phyloP scores from a whole-genome alignment of 495 filamentous ascomycete genomes.

The Podospora bellae-mahoneyi region DNA sequence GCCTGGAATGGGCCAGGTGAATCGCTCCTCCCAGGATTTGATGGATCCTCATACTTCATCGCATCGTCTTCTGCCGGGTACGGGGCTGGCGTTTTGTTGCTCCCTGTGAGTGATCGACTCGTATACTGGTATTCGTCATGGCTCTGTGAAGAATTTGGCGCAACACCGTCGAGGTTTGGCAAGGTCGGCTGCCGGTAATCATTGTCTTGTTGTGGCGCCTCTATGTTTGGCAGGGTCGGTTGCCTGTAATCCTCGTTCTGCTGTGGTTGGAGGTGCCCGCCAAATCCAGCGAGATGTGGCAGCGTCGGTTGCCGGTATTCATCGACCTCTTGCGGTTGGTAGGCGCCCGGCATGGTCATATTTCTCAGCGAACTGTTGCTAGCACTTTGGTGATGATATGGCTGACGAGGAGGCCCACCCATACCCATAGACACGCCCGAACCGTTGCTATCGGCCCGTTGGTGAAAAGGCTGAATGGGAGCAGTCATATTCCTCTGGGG shows the following conservation, averaged over 20 bases:
- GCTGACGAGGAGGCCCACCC: constrained; percentile 4
- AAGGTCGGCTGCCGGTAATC: background rate
- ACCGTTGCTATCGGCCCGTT: constrained; percentile 21
- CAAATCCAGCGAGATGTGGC: background rate
- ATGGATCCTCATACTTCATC: background rate
- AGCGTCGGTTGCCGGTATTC: background rate
- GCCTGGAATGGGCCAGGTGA: background rate
- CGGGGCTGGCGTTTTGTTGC: background rate
- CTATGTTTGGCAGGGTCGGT: background rate
- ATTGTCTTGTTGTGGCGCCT: background rate
- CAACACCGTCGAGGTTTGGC: background rate
- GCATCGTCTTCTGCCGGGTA: background rate
- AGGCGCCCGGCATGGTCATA: constrained; percentile 13
- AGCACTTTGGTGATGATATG: constrained; percentile 24
- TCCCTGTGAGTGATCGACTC: background rate
- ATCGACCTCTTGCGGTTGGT: background rate
- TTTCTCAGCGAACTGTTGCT: constrained; percentile 34
- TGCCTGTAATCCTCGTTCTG: background rate
- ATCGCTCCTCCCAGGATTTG: background rate
- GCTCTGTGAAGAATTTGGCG: background rate
- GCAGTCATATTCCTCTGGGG: constrained; percentile 52
- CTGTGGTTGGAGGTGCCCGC: background rate
- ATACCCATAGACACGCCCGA: constrained; percentile 13
- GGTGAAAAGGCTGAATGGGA: constrained; percentile 36
- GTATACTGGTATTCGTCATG: background rate